A percentile compares a stretch with the other conserved stretches of the same genome.
phyloP scores from a whole-genome alignment of 441 rosid genomes.

The Eruca vesicaria region DNA sequence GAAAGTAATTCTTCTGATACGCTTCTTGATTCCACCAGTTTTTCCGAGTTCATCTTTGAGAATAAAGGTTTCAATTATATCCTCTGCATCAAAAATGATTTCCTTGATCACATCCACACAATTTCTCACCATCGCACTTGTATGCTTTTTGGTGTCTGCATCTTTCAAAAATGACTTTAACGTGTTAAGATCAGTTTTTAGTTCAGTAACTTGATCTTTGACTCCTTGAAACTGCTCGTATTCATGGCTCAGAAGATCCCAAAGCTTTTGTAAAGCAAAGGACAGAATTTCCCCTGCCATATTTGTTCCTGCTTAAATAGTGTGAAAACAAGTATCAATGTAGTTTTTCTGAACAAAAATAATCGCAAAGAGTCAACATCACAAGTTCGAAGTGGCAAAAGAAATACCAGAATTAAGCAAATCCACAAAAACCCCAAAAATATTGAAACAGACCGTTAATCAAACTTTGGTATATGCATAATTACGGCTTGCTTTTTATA shows the following conservation, averaged over 20 bases:
- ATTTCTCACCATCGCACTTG: not conserved
- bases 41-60: not conserved
- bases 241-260: not conserved
- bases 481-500: too few species aligned
- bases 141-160: constrained; percentile 31
- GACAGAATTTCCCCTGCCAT: not conserved
- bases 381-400: too few species aligned
- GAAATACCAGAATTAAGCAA: too few species aligned
- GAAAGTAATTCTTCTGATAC: not conserved
- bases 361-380: too few species aligned
- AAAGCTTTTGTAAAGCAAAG: not conserved
- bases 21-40: not conserved
- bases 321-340: not conserved
- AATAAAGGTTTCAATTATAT: constrained; percentile 5
- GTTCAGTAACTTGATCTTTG: constrained; percentile 5
- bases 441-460: too few species aligned
- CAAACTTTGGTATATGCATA: too few species aligned
- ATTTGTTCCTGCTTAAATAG: not conserved
- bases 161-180: constrained; percentile 31
- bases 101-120: not conserved
- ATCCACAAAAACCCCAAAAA: too few species aligned
- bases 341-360: too few species aligned
- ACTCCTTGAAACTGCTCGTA: not conserved
- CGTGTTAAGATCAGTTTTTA: constrained; percentile 11
- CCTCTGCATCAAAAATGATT: not conserved